phyloP scores from a whole-genome alignment of 2,329 filamentous ascomycete species.

The Simplicillium sp. region DNA sequence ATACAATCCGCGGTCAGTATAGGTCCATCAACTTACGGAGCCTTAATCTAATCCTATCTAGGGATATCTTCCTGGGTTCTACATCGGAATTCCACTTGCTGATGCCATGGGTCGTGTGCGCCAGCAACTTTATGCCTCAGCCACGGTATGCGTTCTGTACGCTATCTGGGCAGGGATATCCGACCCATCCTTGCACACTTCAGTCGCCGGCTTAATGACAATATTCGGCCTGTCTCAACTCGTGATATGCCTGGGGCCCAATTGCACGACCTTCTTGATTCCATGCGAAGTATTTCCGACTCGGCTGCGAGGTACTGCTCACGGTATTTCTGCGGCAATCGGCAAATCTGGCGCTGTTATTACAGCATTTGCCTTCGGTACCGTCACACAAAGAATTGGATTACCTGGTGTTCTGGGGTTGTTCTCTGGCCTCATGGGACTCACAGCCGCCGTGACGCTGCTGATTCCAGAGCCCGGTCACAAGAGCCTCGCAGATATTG shows the following conservation, averaged over 20 bases:
- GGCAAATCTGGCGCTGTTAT: background rate
- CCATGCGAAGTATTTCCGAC: constrained; percentile 1
- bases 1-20: too few relatives aligned
- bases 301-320: background rate
- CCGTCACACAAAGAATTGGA: constrained; percentile 1
- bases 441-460: background rate
- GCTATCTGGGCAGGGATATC: background rate
- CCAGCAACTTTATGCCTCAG: too few relatives aligned
- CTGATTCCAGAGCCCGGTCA: background rate
- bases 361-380: constrained; percentile 1
- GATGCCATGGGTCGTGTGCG: too few relatives aligned
- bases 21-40: too few relatives aligned
- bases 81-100: too few relatives aligned
- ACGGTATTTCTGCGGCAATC: background rate
- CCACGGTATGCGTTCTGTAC: background rate
- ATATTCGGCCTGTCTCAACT: constrained; percentile 1
- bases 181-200: background rate
- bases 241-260: background rate
- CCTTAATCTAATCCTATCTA: too few relatives aligned
- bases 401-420: background rate
- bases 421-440: background rate
- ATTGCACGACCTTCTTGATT: background rate
- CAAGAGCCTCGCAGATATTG: constrained; percentile 1
- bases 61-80: too few relatives aligned
- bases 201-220: background rate